Evolutionary conservation across 129 eudicot genomes (phyloP).

Genomic region (Flaveria brownii): DNA sequence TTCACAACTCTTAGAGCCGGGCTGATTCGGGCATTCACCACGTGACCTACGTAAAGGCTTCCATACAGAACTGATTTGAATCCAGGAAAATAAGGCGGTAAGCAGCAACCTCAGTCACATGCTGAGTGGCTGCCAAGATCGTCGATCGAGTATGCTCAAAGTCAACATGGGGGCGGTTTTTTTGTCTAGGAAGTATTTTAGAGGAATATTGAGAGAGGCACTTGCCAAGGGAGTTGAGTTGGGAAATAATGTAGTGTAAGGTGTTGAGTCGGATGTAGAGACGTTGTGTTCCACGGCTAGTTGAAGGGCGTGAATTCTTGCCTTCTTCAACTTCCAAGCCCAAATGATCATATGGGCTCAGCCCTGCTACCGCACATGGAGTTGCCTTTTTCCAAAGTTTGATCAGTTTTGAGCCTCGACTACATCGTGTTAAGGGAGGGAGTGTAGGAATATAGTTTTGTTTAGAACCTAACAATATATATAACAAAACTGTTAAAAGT

Average conservation of each 20-base stretch:
- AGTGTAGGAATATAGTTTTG: slow-evolving; percentile 83
- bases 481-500: not conserved
- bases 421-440: slow-evolving; percentile 90
- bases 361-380: slow-evolving; percentile 50
- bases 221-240: slow-evolving; percentile 66
- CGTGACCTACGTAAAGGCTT: slow-evolving; percentile 52
- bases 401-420: slow-evolving; percentile 60
- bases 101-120: slow-evolving; percentile 84
- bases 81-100: slow-evolving; percentile 85
- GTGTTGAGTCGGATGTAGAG: slow-evolving; percentile 94
- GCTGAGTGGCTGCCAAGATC: slow-evolving; percentile 54
- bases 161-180: slow-evolving; percentile 42
- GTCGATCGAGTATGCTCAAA: slow-evolving; percentile 54
- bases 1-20: slow-evolving; percentile 66
- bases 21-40: slow-evolving; percentile 58
- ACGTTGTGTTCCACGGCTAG: slow-evolving; percentile 97
- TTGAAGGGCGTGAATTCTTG: slow-evolving; percentile 69
- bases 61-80: slow-evolving; percentile 70
- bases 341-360: slow-evolving; percentile 34
- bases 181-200: slow-evolving; percentile 10
- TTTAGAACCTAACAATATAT: slow-evolving; percentile 61
- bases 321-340: slow-evolving; percentile 38
- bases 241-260: slow-evolving; percentile 69
- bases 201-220: slow-evolving; percentile 43
- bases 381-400: slow-evolving; percentile 79